Evolutionary conservation across 768 basidiomycete genomes (phyloP), one percentile per base, ranked within the genome.

Genomic region (Auricularia sp.): DNA sequence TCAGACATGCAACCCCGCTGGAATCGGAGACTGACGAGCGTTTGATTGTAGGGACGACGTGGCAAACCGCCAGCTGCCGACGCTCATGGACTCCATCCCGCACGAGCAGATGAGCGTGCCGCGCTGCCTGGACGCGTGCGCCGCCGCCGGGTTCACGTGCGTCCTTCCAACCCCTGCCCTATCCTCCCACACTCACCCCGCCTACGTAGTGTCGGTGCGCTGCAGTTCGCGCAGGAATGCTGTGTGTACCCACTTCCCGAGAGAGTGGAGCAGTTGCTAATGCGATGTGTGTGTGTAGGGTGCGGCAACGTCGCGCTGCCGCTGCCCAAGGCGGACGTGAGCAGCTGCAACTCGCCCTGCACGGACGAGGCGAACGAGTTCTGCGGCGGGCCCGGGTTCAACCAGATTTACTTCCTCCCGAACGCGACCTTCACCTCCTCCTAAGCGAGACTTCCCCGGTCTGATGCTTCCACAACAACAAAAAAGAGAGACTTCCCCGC

Each of bases 351-450:
- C 34, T 59, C 56, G 24, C 56, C 56, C 4, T 59, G 56, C 56
- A 59, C 56, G 34, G 56, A 59, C 56, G 56, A 59, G 56, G 56
- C 56, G 56, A 59, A 59, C 34, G 8, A 59, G 56, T 59, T 59
- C 56, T 59, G 56, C 29, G 56, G 56, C 29, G 56, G 56, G 14
- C 56, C 29, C 24, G 56, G 56, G 24, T 59, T 33, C 29, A 59
- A 59, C 56, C 56, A 59, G 34, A 24, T 59, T 7, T 59, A 59
- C 56, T 59, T 33, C 34, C 56, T 59, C 24, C 56, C 56, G 56
- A 59, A 24, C 34, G 56, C 56, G 29, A 29, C 14, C 29, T 59
- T 59, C 56, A 59, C 56, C 8, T n/a, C 47, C 18, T 51, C 10
- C 7, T 42, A 29, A 29, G 29, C 29, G 29, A 29, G 29, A 3